These are phyloP conservation scores for Begonia peltatifolia DNA, from an alignment of 306 rosid species.

Conservation along the genomic window DNA sequence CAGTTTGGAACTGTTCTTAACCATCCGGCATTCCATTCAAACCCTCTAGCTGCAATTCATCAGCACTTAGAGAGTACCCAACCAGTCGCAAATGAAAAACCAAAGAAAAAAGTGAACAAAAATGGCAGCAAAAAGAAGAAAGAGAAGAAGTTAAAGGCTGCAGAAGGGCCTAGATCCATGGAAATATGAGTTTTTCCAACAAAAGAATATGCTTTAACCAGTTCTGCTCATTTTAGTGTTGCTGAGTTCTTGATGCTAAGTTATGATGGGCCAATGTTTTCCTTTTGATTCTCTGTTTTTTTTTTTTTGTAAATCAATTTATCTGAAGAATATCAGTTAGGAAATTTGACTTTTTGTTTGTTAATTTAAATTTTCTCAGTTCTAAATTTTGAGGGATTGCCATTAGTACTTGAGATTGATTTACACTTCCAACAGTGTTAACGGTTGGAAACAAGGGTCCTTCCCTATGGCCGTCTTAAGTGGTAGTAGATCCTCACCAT, in stretches of 20 bases:
- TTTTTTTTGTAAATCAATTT: too few relatives aligned
- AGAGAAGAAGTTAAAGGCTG: conserved; percentile 36
- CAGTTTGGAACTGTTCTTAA: conserved; percentile 37
- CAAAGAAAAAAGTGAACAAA: conserved; percentile 39
- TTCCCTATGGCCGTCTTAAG: too few relatives aligned
- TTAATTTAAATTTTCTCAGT: too few relatives aligned
- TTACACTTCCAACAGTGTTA: too few relatives aligned
- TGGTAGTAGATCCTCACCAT: too few relatives aligned
- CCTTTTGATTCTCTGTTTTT: too few relatives aligned
- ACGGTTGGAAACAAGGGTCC: too few relatives aligned
- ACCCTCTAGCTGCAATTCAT: conserved; percentile 47
- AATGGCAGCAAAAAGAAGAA: conserved; percentile 54
- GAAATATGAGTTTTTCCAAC: conserved; percentile 19
- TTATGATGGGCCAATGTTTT: too few relatives aligned
- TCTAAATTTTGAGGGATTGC: too few relatives aligned
- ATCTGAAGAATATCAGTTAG: too few relatives aligned
- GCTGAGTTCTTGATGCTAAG: not conserved
- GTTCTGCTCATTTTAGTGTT: not conserved
- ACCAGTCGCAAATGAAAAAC: conserved; percentile 40
- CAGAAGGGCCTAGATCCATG: conserved; percentile 34
- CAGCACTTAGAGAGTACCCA: conserved; percentile 49
- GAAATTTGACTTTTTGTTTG: too few relatives aligned
- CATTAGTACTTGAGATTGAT: too few relatives aligned
- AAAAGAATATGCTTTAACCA: not conserved
- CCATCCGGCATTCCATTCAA: conserved; percentile 35